Percentiles rank a stretch among this genome's conserved stretches.
Evolutionary conservation across 2,329 filamentous ascomycete species (phyloP).

Genomic region (Apiospora malaysiana): DNA sequence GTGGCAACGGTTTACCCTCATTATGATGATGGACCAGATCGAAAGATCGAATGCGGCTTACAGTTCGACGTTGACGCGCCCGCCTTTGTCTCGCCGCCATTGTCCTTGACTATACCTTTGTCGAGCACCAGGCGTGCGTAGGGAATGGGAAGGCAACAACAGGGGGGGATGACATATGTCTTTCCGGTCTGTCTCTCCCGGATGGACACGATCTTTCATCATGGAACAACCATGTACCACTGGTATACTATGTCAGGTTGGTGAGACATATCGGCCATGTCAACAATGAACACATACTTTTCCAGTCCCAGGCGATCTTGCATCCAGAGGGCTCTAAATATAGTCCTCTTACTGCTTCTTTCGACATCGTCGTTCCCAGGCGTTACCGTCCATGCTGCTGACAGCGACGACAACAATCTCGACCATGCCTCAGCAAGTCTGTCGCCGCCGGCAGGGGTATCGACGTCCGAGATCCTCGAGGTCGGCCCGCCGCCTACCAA

Average conservation of each 20-base stretch:
- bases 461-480: conserved; percentile 20
- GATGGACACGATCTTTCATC: not conserved
- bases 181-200: not conserved
- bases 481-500: conserved; percentile 20
- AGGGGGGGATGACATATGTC: not conserved
- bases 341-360: conserved; percentile 14
- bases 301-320: conserved; percentile 29
- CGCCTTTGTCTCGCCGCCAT: conserved; percentile 9
- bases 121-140: not conserved
- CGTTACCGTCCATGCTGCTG: not conserved
- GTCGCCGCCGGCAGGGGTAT: conserved; percentile 30
- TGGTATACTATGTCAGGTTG: not conserved
- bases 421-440: conserved; percentile 6
- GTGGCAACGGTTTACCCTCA: not conserved
- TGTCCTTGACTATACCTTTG: conserved; percentile 18
- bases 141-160: not conserved
- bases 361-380: conserved; percentile 21
- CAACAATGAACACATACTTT: conserved; percentile 1
- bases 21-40: not conserved
- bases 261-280: conserved; percentile 13
- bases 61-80: not conserved
- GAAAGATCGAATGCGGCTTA: conserved; percentile 18
- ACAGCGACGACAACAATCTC: not conserved
- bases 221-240: conserved; percentile 14
- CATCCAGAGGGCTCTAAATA: conserved; percentile 30